Conservation (phyloP, 2,329 filamentous ascomycete species). For the Fusarium chuoi region DNA sequence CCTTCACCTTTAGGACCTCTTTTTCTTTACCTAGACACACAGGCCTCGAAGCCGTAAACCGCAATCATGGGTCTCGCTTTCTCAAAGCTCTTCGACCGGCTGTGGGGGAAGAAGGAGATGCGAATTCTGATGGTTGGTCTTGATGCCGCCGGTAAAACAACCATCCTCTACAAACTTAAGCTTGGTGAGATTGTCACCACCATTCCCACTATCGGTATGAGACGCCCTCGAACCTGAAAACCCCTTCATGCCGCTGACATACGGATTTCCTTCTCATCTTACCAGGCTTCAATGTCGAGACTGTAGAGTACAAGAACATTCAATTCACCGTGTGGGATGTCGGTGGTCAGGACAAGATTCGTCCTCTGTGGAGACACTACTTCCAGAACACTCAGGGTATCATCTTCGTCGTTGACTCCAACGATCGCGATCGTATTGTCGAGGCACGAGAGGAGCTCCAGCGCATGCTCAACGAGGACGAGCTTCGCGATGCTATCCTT, state of each 20-base stretch:
- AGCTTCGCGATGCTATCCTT: slow-evolving; percentile 96
- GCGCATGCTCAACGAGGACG: slow-evolving; percentile 98
- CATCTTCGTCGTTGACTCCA: slow-evolving; percentile 99
- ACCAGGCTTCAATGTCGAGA: slow-evolving; percentile 98
- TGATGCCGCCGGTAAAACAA: slow-evolving; percentile 99
- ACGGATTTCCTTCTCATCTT: background rate
- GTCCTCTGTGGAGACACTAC: slow-evolving; percentile 99
- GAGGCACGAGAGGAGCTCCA: slow-evolving; percentile 97
- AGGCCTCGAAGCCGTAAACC: slow-evolving; percentile 54
- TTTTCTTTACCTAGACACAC: slow-evolving; percentile 42
- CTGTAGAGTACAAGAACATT: slow-evolving; percentile 99
- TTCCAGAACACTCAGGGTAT: slow-evolving; percentile 99
- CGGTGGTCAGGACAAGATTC: slow-evolving; percentile 99
- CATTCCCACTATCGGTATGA: slow-evolving; percentile 92
- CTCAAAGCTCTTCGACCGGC: slow-evolving; percentile 94
- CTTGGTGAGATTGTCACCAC: slow-evolving; percentile 99
- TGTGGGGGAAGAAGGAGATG: slow-evolving; percentile 99
- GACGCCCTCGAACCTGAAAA: background rate
- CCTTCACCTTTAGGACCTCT: slow-evolving; percentile 36
- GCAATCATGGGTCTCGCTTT: slow-evolving; percentile 97
- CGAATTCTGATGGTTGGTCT: slow-evolving; percentile 99
- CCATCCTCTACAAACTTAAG: slow-evolving; percentile 99
- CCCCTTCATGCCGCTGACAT: slow-evolving; percentile 36
- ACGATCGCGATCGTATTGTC: slow-evolving; percentile 97
- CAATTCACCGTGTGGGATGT: slow-evolving; percentile 99